Evolutionary conservation across 1,284 basidiomycete species (phyloP), one percentile per base, ranked within the genome.

Genomic region (Binderoboletus segoi): DNA sequence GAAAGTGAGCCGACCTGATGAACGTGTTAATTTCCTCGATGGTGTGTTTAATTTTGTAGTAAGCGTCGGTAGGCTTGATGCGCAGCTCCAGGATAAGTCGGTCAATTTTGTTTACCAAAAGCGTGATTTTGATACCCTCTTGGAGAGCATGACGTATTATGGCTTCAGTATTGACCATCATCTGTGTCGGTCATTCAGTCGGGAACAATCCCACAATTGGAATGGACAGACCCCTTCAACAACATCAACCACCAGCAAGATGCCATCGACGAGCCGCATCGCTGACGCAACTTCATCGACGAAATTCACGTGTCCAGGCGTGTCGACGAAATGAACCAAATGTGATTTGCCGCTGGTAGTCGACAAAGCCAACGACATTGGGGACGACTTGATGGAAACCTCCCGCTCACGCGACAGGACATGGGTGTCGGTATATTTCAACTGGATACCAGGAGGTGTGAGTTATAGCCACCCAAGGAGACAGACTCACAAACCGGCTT

Each of bases 1-100:
- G 15, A 46, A 56, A 60, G 26, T 13, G 32, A 23, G 68, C 78
- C 57, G 56, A 93, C 90, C 92, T 90, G 66, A 98, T 96, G 72
- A 95, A 88, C 3, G 90, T 92, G 74, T 99, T 99, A 59, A 99
- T 90, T 73, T 99, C 97, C 71, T 99, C 97, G 58, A 99, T 96
- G 7, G 96, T 97, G 70, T 98, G 96, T 73, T 94, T 97, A 65
- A 99, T 93, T 81, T 99, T 99, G 79, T 96, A 98, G 79, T 94
- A 99, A 2, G 97, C 97, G 68, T 99, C 97, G 45, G 88, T 79
- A 48, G 97, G 96, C 65, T 96, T 96, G 64, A 99, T 88, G 35
- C 97, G 89, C 53, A 99, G 82, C 75, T 99, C 97, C 48, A 99
- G 84, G 62, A 99, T 96, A 47, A 99, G 84, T 54, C 97, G 86